Percentiles rank a stretch among this genome's conserved stretches.
Conservation (phyloP, 2,329 filamentous ascomycete genomes). For the Nannizziopsis arthrosporioides region DNA sequence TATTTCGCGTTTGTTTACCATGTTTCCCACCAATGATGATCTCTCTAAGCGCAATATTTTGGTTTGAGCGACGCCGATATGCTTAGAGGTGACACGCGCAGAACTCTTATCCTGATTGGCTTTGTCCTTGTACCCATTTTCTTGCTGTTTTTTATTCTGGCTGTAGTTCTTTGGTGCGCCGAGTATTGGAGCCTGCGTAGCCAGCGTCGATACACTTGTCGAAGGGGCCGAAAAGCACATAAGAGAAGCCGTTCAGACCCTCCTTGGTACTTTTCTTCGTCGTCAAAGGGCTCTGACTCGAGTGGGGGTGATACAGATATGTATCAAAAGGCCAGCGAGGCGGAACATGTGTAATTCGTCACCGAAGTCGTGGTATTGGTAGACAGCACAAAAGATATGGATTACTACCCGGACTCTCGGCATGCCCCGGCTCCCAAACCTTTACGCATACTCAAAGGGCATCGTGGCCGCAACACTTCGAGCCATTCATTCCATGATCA, state of each 20-base stretch:
- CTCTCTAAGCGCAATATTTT: background rate
- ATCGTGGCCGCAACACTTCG: constrained; percentile 14
- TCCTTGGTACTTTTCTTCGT: constrained; percentile 20
- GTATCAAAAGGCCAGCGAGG: constrained; percentile 18
- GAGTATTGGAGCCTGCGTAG: constrained; percentile 24
- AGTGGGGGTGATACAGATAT: constrained; percentile 21
- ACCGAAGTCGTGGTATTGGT: background rate
- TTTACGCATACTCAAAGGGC: constrained; percentile 40
- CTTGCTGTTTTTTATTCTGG: constrained; percentile 31
- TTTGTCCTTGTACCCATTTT: constrained; percentile 39
- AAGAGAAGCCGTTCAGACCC: constrained; percentile 25
- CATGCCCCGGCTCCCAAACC: constrained; percentile 32
- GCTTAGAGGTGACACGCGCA: constrained; percentile 12
- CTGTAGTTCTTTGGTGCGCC: constrained; percentile 30
- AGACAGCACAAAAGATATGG: background rate
- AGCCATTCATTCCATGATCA: constrained; percentile 11
- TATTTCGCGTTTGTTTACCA: background rate
- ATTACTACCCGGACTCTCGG: background rate
- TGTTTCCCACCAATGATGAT: background rate
- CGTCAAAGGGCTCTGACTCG: constrained; percentile 24
- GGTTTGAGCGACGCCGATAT: constrained; percentile 2
- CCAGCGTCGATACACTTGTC: constrained; percentile 20
- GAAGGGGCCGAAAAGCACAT: constrained; percentile 17
- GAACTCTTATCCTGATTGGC: constrained; percentile 29
- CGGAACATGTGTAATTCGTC: constrained; percentile 14